These are phyloP conservation scores for Inga oerstediana DNA, from an alignment of 306 rosid genomes.

Conservation along the genomic window DNA sequence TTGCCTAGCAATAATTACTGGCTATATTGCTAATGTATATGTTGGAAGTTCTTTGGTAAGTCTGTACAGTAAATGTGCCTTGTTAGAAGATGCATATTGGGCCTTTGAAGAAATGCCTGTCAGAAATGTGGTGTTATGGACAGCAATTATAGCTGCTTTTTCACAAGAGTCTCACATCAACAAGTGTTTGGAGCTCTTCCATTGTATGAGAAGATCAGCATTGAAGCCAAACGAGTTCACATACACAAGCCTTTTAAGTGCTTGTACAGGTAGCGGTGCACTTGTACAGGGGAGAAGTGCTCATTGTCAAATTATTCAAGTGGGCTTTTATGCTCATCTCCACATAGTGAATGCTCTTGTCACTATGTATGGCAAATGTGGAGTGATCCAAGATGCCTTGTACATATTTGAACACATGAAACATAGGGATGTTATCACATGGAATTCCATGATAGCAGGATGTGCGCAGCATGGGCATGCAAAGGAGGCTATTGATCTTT, in stretches of 20 bases:
- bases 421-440: conserved; percentile 60
- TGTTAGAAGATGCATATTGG: conserved; percentile 48
- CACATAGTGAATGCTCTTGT: conserved; percentile 70
- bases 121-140: conserved; percentile 84
- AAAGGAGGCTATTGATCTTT: conserved; percentile 59
- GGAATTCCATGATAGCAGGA: conserved; percentile 91
- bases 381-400: conserved; percentile 60
- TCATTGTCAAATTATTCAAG: conserved; percentile 64
- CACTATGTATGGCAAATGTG: conserved; percentile 86
- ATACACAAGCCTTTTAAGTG: conserved; percentile 65
- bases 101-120: conserved; percentile 78
- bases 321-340: conserved; percentile 60
- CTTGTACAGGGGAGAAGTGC: conserved; percentile 73
- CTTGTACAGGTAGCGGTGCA: conserved; percentile 85
- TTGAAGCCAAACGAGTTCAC: conserved; percentile 73
- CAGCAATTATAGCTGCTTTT: conserved; percentile 69
- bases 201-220: conserved; percentile 47
- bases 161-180: conserved; percentile 72
- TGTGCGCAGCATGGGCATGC: conserved; percentile 82
- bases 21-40: conserved; percentile 66
- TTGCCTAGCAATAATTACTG: conserved; percentile 61
- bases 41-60: conserved; percentile 80
- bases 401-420: conserved; percentile 54
- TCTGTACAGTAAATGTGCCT: conserved; percentile 59
- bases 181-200: conserved; percentile 65